phyloP scores from a whole-genome alignment of 2,329 filamentous ascomycete species.

The Botrytis deweyae region DNA sequence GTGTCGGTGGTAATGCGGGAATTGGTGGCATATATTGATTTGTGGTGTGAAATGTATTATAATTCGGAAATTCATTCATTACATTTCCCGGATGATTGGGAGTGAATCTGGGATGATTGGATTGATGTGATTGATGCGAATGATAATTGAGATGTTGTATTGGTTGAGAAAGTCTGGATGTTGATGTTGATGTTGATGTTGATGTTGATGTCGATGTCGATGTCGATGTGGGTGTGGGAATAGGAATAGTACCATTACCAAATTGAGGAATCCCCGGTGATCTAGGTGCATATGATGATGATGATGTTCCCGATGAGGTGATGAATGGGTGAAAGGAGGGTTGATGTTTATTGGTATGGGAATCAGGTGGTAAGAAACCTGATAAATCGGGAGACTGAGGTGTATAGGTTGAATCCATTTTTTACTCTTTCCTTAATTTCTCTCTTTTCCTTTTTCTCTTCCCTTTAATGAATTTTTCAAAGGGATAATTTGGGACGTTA shows the following conservation, averaged over 20 bases:
- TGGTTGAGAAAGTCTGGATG: not conserved
- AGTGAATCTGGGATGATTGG: conserved; percentile 27
- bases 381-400: conserved; percentile 41
- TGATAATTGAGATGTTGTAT: conserved; percentile 32
- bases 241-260: conserved; percentile 33
- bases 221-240: conserved; percentile 26
- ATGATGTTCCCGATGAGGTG: not conserved
- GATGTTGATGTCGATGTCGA: conserved; percentile 21
- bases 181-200: conserved; percentile 22
- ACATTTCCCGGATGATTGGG: not conserved
- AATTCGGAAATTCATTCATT: conserved; percentile 20
- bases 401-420: conserved; percentile 38
- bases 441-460: conserved; percentile 17
- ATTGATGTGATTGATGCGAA: conserved; percentile 27
- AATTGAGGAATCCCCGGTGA: conserved; percentile 35
- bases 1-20: conserved; percentile 32
- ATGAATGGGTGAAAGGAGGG: not conserved
- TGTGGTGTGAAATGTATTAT: conserved; percentile 27
- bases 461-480: conserved; percentile 14
- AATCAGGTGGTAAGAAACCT: conserved; percentile 33
- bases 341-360: conserved; percentile 31
- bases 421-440: conserved; percentile 12
- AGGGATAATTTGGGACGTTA: conserved; percentile 15
- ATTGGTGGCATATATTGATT: conserved; percentile 37
- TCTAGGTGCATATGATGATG: conserved; percentile 35